phyloP scores from a whole-genome alignment of 805 yeast species.

The Suhomyces sp. region DNA sequence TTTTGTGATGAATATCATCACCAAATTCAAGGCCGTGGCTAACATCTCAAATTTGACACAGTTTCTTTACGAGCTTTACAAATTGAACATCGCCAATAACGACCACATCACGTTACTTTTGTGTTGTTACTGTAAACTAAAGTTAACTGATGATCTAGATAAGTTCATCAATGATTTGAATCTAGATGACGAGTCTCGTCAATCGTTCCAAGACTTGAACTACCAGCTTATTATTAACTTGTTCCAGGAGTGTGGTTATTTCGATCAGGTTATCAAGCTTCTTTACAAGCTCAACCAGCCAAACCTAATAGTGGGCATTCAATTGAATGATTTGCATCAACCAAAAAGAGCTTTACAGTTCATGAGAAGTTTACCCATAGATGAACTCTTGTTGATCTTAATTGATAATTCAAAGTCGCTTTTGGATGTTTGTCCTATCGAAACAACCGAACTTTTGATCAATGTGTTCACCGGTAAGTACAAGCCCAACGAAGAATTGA shows the following conservation, averaged over 20 bases:
- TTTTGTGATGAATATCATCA: conserved; percentile 67
- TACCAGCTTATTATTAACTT: conserved; percentile 63
- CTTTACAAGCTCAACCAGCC: conserved; percentile 74
- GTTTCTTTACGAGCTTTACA: conserved; percentile 61
- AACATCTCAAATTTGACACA: conserved; percentile 61
- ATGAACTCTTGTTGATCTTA: conserved; percentile 72
- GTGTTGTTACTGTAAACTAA: conserved; percentile 77
- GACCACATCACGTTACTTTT: conserved; percentile 81
- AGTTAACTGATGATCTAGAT: conserved; percentile 54
- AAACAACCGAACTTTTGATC: conserved; percentile 77
- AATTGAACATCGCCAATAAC: conserved; percentile 53
- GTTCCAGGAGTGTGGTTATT: conserved; percentile 70
- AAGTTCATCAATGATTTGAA: conserved; percentile 49
- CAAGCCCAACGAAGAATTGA: conserved; percentile 35
- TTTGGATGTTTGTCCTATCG: conserved; percentile 68
- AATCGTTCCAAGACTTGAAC: conserved; percentile 49
- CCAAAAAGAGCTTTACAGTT: conserved; percentile 60
- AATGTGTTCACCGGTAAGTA: conserved; percentile 88
- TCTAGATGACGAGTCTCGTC: conserved; percentile 14
- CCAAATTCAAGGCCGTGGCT: conserved; percentile 74
- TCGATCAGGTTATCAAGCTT: conserved; percentile 61
- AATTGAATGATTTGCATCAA: conserved; percentile 61
- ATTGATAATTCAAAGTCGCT: conserved; percentile 63
- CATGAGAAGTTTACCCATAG: conserved; percentile 65
- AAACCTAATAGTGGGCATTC: conserved; percentile 70